Evolutionary conservation across 2,329 filamentous ascomycete genomes (phyloP).

Genomic region (Xylariaceae sp.): DNA sequence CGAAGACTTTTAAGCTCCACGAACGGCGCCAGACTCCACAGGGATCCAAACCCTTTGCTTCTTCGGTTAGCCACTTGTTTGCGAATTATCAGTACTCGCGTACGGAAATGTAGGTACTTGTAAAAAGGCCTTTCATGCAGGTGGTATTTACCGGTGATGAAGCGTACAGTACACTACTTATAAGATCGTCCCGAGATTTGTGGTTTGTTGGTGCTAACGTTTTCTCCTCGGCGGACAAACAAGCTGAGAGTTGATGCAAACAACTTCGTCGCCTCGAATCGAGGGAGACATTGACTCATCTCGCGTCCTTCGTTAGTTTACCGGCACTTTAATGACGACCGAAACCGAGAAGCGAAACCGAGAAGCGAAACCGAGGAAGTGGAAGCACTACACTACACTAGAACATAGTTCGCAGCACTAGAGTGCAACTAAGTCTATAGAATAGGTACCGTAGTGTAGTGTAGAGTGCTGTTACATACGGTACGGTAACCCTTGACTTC

Average conservation of each 20-base stretch:
- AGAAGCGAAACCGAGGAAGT: too few species aligned
- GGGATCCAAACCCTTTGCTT: constrained; percentile 5
- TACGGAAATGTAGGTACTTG: neutral
- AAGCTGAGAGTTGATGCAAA: constrained; percentile 15
- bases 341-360: too few species aligned
- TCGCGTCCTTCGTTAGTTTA: too few species aligned
- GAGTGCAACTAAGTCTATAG: too few species aligned
- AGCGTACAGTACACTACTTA: neutral
- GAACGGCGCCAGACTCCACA: constrained; percentile 7
- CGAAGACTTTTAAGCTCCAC: constrained; percentile 4
- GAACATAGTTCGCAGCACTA: too few species aligned
- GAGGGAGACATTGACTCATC: too few species aligned
- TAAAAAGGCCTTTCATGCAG: too few species aligned
- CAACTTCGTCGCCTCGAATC: neutral
- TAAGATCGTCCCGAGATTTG: constrained; percentile 5
- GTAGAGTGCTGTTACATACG: too few species aligned
- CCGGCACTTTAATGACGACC: too few species aligned
- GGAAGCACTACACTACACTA: too few species aligned
- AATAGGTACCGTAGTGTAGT: too few species aligned
- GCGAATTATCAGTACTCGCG: neutral
- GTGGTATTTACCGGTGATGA: neutral
- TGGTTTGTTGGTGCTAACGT: constrained; percentile 11
- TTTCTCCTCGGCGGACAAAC: constrained; percentile 5
- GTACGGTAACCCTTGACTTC: too few species aligned
- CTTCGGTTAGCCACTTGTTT: constrained; percentile 10